These are phyloP conservation scores for Erythrobasidium hasegawianum DNA, from an alignment of 1,284 basidiomycete genomes.

Conservation along the genomic window DNA sequence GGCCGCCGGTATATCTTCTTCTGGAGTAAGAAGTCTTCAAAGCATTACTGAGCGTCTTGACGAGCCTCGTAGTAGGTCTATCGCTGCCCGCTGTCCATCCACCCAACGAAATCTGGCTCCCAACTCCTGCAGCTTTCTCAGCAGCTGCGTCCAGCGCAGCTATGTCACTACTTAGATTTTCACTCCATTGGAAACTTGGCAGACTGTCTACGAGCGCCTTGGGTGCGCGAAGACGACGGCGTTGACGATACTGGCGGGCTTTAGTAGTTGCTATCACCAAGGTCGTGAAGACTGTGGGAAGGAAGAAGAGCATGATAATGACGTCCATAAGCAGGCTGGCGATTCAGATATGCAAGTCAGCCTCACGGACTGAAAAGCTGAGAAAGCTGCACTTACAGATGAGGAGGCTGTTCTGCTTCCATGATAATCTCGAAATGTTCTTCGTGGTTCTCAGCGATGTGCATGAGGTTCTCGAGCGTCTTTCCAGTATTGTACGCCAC, in stretches of 20 bases:
- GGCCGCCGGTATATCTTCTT: conserved; percentile 7
- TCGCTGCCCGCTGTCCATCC: neutral
- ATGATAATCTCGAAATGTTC: conserved; percentile 3
- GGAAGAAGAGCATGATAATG: conserved; percentile 32
- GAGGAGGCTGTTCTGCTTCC: conserved; percentile 25
- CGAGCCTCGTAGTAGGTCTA: neutral
- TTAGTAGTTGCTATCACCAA: conserved; percentile 11
- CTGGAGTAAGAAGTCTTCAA: neutral
- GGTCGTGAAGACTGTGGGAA: conserved; percentile 29
- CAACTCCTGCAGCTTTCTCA: conserved; percentile 9
- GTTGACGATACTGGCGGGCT: conserved; percentile 17
- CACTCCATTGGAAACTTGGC: conserved; percentile 25
- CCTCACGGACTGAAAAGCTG: too few species aligned
- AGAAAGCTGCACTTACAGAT: conserved; percentile 12
- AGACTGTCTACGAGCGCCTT: conserved; percentile 29
- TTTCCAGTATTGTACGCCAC: conserved; percentile 14
- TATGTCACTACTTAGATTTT: conserved; percentile 13
- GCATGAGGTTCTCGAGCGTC: conserved; percentile 19
- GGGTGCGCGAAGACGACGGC: conserved; percentile 19
- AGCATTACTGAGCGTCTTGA: neutral
- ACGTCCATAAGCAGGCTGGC: conserved; percentile 28
- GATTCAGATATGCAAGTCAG: too few species aligned
- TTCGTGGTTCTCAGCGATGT: neutral
- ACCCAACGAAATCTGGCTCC: neutral
- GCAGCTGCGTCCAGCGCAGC: conserved; percentile 6